Percentiles rank a stretch among this genome's conserved stretches.
phyloP scores from a whole-genome alignment of 495 filamentous ascomycete species.

The Tuber borchii region DNA sequence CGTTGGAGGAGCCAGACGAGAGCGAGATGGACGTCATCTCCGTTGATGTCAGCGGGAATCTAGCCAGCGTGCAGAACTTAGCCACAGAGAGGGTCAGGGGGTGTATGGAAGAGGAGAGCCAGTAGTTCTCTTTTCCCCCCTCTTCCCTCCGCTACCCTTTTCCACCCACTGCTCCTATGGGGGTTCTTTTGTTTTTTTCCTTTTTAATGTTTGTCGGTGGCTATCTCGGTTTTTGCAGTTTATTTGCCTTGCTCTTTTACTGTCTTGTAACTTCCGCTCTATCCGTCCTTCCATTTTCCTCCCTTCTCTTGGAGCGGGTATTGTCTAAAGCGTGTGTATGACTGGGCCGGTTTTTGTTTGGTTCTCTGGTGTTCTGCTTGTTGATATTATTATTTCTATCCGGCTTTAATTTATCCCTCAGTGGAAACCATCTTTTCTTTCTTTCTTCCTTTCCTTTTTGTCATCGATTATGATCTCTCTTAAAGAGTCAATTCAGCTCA shows the following conservation, averaged over 20 bases:
- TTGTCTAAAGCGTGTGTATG: neutral
- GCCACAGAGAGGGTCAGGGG: constrained; percentile 53
- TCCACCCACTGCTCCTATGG: constrained; percentile 4
- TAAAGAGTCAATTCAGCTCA: neutral
- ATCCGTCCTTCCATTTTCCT: neutral
- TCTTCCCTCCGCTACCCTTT: neutral
- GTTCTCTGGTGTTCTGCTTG: neutral
- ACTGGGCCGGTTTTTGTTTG: neutral
- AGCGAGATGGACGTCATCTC: constrained; percentile 79
- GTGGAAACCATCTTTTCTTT: neutral
- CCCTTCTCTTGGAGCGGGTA: neutral
- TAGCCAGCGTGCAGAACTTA: constrained; percentile 60
- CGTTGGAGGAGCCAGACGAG: constrained; percentile 69
- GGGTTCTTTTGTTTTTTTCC: constrained; percentile 14
- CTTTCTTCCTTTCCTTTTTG: neutral
- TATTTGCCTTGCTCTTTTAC: neutral
- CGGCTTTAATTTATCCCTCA: neutral
- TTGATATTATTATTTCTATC: neutral
- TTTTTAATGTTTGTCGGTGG: constrained; percentile 13
- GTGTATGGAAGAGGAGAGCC: constrained; percentile 31
- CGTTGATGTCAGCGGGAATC: constrained; percentile 65
- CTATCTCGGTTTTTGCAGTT: neutral
- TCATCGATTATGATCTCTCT: neutral
- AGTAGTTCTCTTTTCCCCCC: constrained; percentile 9
- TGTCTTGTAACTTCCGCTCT: neutral